phyloP scores from a whole-genome alignment of 2,329 filamentous ascomycete species.

The Beauveria asiatica region DNA sequence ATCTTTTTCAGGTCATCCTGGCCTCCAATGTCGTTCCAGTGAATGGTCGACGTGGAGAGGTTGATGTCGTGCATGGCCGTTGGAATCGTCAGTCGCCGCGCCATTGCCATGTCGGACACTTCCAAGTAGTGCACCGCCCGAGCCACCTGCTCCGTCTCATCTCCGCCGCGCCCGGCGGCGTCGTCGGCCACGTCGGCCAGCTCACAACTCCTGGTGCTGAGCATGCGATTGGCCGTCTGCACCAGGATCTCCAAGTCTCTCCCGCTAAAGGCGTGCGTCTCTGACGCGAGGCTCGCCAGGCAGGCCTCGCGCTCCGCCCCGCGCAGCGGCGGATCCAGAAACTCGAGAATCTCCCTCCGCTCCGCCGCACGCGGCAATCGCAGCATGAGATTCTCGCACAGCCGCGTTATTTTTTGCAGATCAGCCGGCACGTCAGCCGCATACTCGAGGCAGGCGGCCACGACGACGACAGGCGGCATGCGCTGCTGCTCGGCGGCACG shows the following conservation, averaged over 20 bases:
- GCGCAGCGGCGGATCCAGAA: conserved; percentile 41
- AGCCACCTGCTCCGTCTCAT: conserved; percentile 3
- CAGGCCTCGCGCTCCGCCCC: conserved; percentile 41
- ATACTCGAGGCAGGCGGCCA: conserved; percentile 65
- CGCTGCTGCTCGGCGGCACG: conserved; percentile 27
- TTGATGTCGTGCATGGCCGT: conserved; percentile 86
- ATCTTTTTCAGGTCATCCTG: conserved; percentile 65
- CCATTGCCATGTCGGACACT: conserved; percentile 50
- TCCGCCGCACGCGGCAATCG: conserved; percentile 66
- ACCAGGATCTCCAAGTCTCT: conserved; percentile 64
- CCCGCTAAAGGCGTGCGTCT: conserved; percentile 82
- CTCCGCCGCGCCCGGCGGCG: background rate
- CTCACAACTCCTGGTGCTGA: conserved; percentile 18
- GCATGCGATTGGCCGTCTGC: conserved; percentile 21
- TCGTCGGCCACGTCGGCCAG: conserved; percentile 15
- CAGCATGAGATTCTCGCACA: conserved; percentile 61
- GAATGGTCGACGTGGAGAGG: conserved; percentile 75
- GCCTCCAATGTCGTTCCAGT: conserved; percentile 83
- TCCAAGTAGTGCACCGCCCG: conserved; percentile 21
- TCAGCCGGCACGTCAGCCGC: conserved; percentile 62
- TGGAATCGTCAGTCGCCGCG: conserved; percentile 62
- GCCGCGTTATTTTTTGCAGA: conserved; percentile 56
- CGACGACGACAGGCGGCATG: conserved; percentile 56
- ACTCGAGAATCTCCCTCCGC: conserved; percentile 65
- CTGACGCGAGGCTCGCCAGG: conserved; percentile 55